Percentiles rank a stretch among this genome's conserved stretches.
Evolutionary conservation across 2,329 filamentous ascomycete species (phyloP).

Genomic region (Ophiostoma montium): DNA sequence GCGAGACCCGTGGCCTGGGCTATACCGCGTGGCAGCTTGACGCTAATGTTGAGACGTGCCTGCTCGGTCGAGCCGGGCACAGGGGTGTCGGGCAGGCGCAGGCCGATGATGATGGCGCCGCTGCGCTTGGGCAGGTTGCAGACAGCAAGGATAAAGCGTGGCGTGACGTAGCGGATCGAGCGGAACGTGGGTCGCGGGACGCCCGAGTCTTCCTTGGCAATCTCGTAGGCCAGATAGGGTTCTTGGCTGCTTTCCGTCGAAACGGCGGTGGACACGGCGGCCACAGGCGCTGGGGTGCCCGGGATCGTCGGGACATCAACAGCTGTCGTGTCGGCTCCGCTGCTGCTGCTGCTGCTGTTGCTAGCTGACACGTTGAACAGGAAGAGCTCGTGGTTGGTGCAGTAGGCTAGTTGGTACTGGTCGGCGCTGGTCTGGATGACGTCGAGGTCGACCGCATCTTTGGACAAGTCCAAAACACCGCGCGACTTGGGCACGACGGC

Average conservation of each 20-base stretch:
- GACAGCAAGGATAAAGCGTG: conserved; percentile 42
- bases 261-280: neutral
- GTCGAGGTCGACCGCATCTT: conserved; percentile 56
- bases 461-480: conserved; percentile 35
- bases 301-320: neutral
- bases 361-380: conserved; percentile 40
- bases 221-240: conserved; percentile 37
- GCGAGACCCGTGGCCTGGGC: conserved; percentile 68
- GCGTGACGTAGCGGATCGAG: conserved; percentile 43
- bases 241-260: conserved; percentile 26
- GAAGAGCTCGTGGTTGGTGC: conserved; percentile 61
- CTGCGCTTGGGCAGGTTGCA: conserved; percentile 45
- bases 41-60: conserved; percentile 36
- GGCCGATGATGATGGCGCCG: conserved; percentile 41
- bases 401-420: conserved; percentile 62
- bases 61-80: conserved; percentile 20
- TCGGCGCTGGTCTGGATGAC: conserved; percentile 47
- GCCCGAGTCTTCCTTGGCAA: conserved; percentile 31
- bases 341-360: conserved; percentile 16
- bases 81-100: conserved; percentile 26
- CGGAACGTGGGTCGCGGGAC: conserved; percentile 37
- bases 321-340: neutral
- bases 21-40: conserved; percentile 47
- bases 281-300: neutral
- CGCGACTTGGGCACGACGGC: conserved; percentile 26